phyloP scores from a whole-genome alignment of 768 basidiomycete species.

The Russula foetens region DNA sequence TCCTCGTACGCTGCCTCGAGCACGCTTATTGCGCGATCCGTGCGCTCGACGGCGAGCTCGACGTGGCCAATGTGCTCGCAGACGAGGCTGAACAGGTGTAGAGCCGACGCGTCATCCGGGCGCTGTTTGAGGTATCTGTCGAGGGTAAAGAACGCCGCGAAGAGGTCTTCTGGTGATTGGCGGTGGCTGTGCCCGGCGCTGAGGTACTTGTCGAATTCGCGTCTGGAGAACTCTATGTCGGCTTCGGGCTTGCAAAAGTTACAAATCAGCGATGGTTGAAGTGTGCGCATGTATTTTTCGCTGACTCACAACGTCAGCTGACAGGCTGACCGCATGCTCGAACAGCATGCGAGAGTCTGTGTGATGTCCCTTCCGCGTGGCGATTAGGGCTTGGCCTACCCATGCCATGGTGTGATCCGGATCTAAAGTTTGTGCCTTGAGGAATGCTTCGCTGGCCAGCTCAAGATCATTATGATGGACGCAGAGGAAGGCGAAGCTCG shows the following conservation, averaged over 20 bases:
- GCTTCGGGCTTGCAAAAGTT: slow-evolving; percentile 53
- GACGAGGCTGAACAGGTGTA: slow-evolving; percentile 79
- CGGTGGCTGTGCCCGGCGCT: slow-evolving; percentile 17
- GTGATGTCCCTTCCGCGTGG: slow-evolving; percentile 48
- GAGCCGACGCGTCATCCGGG: slow-evolving; percentile 61
- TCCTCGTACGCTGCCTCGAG: slow-evolving; percentile 88
- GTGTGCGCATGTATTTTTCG: background rate
- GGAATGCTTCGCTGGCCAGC: slow-evolving; percentile 78
- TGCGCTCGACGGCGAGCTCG: slow-evolving; percentile 47
- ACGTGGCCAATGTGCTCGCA: slow-evolving; percentile 76
- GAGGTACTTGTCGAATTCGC: slow-evolving; percentile 41
- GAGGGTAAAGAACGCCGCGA: slow-evolving; percentile 76
- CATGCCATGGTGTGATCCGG: slow-evolving; percentile 85
- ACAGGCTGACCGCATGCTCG: slow-evolving; percentile 61
- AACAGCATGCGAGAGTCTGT: slow-evolving; percentile 60
- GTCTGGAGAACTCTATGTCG: slow-evolving; percentile 66
- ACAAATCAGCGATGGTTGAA: slow-evolving; percentile 13
- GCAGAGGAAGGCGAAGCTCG: slow-evolving; percentile 83
- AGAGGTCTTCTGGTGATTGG: slow-evolving; percentile 39
- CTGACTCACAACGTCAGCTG: slow-evolving; percentile 45
- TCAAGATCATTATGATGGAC: slow-evolving; percentile 70
- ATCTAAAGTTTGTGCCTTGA: slow-evolving; percentile 84
- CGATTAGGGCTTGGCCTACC: slow-evolving; percentile 82
- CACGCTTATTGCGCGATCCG: slow-evolving; percentile 55
- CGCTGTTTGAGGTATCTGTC: slow-evolving; percentile 62